Conservation (phyloP, 805 yeast species). For the Yarrowia sp. region DNA sequence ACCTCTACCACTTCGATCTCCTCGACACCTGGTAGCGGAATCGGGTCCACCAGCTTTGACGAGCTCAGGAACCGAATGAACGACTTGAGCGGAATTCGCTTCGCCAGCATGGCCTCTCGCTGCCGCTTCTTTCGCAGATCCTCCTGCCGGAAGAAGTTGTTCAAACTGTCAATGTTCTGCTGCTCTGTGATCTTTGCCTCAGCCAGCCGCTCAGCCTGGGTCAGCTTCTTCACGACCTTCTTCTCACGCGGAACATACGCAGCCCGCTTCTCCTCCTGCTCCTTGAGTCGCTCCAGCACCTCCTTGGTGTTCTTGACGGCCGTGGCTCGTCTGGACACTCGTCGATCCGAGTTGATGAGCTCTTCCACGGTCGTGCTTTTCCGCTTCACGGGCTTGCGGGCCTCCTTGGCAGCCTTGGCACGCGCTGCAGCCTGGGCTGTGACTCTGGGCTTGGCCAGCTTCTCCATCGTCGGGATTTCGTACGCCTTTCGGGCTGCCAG, state of each 20-base stretch:
- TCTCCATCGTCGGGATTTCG: conserved; percentile 39
- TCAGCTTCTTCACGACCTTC: conserved; percentile 42
- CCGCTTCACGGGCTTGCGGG: conserved; percentile 28
- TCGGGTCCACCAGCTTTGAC: conserved; percentile 57
- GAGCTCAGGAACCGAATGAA: conserved; percentile 53
- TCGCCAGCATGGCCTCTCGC: conserved; percentile 65
- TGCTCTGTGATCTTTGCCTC: conserved; percentile 87
- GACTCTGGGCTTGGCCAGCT: conserved; percentile 35
- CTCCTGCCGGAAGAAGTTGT: conserved; percentile 81
- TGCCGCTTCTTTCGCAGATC: conserved; percentile 73
- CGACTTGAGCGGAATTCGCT: conserved; percentile 58
- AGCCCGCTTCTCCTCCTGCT: conserved; percentile 59
- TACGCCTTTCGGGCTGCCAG: conserved; percentile 39
- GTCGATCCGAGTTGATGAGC: conserved; percentile 52
- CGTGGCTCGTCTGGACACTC: conserved; percentile 74
- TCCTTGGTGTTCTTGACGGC: conserved; percentile 75
- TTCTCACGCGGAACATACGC: conserved; percentile 40
- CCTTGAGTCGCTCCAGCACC: conserved; percentile 67
- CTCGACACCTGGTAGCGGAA: conserved; percentile 33
- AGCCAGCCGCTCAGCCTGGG: conserved; percentile 70
- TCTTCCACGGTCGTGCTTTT: conserved; percentile 43
- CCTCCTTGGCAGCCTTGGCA: conserved; percentile 15
- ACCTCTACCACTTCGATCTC: conserved; percentile 34
- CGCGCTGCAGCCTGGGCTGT: conserved; percentile 28
- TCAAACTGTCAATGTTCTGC: conserved; percentile 67